Evolutionary conservation across 495 filamentous ascomycete species (phyloP), one percentile per base, ranked within the genome.

Genomic region (Xylaria intraflava): DNA sequence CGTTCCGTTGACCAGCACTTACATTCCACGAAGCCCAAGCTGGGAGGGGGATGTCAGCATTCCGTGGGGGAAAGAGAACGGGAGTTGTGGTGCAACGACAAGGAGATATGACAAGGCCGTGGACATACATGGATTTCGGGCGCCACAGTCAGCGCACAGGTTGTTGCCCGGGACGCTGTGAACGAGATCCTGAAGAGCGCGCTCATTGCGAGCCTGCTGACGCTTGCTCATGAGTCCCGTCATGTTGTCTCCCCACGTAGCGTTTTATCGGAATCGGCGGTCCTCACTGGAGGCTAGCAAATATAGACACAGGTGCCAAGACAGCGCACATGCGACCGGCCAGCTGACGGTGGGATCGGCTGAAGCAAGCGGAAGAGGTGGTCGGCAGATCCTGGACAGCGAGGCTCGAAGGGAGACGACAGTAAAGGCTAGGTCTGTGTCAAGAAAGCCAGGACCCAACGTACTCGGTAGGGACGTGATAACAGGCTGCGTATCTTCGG

Each of bases 21-120:
- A 96, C 90, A 69, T 87, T 97, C 91, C 93, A 98, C 78, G 90
- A 96, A 70, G 93, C 90, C 94, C 94, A 98, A 78, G 83, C 91
- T 96, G 63, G 39, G 54, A 53, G 46, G 53, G 36, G 46, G 41
- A 64, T 20, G 60, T 65, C 44, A 62, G 60, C 54, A 55, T 41
- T 39, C 36, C 24, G 16, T 27, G 23, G 22, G 24, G n/a, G 19
- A 14, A 33, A 36, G 43, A 26, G 19, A 36, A 27, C 38, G 9
- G 22, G 16, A 17, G 12, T 20, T 44, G 42, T n/a, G 19, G 53
- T 50, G 47, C 33, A 43, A 29, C 51, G 30, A 40, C 27, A 57
- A 31, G 47, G 48, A 49, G 46, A 58, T n/a, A 44, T 17, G 23
- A 42, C 23, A 14, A n/a, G 1, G 11, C 2, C 8, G 16, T 24